A percentile compares a stretch with the other conserved stretches of the same genome.
These are phyloP conservation scores for Platanthera zijinensis DNA, from an alignment of 106 monocot species.

Conservation along the genomic window DNA sequence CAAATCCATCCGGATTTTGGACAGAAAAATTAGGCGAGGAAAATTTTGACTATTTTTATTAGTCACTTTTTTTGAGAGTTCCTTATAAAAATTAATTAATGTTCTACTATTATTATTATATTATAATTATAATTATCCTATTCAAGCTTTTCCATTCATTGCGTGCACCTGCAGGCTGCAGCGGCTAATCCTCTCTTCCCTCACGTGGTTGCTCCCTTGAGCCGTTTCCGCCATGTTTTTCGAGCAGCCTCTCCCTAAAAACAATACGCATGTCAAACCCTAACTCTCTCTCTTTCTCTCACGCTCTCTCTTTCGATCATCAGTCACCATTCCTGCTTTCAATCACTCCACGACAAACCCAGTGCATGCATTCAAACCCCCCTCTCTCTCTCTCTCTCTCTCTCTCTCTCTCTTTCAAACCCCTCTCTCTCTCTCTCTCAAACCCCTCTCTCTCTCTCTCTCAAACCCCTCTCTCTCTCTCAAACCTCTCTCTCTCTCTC, in stretches of 20 bases:
- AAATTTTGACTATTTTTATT: no score
- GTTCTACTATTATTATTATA: no score
- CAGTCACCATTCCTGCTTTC: no score
- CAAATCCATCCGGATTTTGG: no score
- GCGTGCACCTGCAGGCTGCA: not conserved
- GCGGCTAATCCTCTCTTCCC: not conserved
- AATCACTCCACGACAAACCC: not conserved
- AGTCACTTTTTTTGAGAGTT: no score
- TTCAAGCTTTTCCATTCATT: not conserved
- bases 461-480: no score
- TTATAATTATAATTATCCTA: no score
- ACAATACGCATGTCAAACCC: conserved; percentile 5
- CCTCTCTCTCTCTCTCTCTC: not conserved
- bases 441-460: no score
- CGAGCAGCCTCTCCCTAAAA: conserved; percentile 4
- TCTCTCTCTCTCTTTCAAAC: no score
- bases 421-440: not conserved
- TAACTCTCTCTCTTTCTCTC: not conserved
- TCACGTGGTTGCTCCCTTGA: not conserved
- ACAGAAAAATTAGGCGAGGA: no score
- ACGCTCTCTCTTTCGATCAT: not conserved
- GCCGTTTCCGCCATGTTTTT: conserved; percentile 9
- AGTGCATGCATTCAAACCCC: not conserved
- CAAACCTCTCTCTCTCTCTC: not conserved
- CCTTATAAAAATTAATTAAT: no score